These are phyloP conservation scores for Bipolaris zeicola DNA, from an alignment of 2,329 filamentous ascomycete species.

Conservation along the genomic window DNA sequence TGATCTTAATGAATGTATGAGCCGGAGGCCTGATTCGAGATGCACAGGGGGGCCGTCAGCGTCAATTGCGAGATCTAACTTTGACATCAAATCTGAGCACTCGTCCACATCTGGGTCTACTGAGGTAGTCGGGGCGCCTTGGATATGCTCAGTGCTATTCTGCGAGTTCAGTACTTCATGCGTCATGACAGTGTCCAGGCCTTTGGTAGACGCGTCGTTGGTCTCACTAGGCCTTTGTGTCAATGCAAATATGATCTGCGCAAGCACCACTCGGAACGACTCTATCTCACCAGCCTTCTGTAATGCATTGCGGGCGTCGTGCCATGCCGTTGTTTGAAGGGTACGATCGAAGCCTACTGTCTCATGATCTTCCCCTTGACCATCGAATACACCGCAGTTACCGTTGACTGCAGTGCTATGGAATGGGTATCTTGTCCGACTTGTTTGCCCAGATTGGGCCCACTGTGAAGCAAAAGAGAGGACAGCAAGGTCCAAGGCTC, in stretches of 20 bases:
- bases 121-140: not conserved
- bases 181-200: not conserved
- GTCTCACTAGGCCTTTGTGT: slow-evolving; percentile 49
- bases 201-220: slow-evolving; percentile 1
- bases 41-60: slow-evolving; percentile 47
- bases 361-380: slow-evolving; percentile 2
- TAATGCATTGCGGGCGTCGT: slow-evolving; percentile 50
- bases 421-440: slow-evolving; percentile 39
- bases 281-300: slow-evolving; percentile 48
- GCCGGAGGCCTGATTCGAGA: slow-evolving; percentile 49
- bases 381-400: slow-evolving; percentile 15
- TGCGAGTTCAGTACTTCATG: not conserved
- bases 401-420: slow-evolving; percentile 16
- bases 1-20: slow-evolving; percentile 47
- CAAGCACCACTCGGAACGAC: slow-evolving; percentile 54
- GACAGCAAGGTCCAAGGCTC: slow-evolving; percentile 56
- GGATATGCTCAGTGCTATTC: not conserved
- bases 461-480: slow-evolving; percentile 62
- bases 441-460: slow-evolving; percentile 41
- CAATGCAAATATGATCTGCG: slow-evolving; percentile 55
- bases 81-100: slow-evolving; percentile 41
- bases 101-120: slow-evolving; percentile 27
- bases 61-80: slow-evolving; percentile 41
- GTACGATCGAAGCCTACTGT: slow-evolving; percentile 39
- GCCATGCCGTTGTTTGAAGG: slow-evolving; percentile 51